Percentiles rank a stretch among this genome's conserved stretches.
Conservation (phyloP, 805 yeast genomes). For the Sugiyamaella mastotermitis region DNA sequence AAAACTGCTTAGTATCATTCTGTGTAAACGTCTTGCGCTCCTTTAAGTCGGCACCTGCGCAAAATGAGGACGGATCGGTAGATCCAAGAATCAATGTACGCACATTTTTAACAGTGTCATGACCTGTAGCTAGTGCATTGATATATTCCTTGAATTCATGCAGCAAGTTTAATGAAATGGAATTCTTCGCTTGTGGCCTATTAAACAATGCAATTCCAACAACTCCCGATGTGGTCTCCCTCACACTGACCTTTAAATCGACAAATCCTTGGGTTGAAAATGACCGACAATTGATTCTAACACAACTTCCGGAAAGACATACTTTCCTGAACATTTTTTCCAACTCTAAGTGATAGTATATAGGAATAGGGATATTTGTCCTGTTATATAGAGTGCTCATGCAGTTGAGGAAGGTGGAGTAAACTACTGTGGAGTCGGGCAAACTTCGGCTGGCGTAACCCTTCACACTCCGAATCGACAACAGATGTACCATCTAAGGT, state of each 20-base stretch:
- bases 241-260: too few species aligned
- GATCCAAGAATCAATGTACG: constrained; percentile 24
- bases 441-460: too few species aligned
- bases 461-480: too few species aligned
- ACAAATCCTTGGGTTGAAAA: not conserved
- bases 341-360: too few species aligned
- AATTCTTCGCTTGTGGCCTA: constrained; percentile 30
- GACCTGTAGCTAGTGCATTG: constrained; percentile 16
- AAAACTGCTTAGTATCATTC: constrained; percentile 25
- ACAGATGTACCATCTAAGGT: too few species aligned
- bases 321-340: too few species aligned
- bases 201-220: constrained; percentile 25
- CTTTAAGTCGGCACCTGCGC: constrained; percentile 40
- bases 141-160: constrained; percentile 24
- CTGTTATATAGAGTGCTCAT: too few species aligned
- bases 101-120: not conserved
- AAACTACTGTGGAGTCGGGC: too few species aligned
- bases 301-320: too few species aligned
- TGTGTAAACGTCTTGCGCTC: constrained; percentile 29
- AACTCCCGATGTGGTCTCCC: too few species aligned
- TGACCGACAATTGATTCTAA: not conserved
- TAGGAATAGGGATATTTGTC: too few species aligned
- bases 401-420: too few species aligned
- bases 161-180: constrained; percentile 26
- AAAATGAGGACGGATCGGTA: constrained; percentile 21